Percentiles rank a stretch among this genome's conserved stretches.
These are phyloP conservation scores for Stemphylium beticola DNA, from an alignment of 2,329 filamentous ascomycete species.

Conservation along the genomic window DNA sequence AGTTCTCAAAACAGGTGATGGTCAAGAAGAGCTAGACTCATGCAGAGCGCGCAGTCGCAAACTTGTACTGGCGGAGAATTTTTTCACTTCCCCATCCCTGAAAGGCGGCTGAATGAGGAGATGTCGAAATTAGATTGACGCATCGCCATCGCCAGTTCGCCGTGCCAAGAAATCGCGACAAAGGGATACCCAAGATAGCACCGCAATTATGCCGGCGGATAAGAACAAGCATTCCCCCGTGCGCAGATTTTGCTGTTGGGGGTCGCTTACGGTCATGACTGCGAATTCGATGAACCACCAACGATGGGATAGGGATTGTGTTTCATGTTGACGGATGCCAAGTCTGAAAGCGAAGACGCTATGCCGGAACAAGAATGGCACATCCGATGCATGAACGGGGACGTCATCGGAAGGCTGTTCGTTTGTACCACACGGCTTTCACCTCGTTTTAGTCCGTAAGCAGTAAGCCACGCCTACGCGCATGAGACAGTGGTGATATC, in stretches of 20 bases:
- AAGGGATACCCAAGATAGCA: neutral
- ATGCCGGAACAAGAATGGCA: neutral
- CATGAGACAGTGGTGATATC: no score
- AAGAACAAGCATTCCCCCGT: constrained; percentile 3
- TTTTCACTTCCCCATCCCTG: neutral
- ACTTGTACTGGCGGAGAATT: constrained; percentile 16
- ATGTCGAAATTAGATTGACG: constrained; percentile 7
- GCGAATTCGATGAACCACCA: neutral
- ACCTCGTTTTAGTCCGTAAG: no score
- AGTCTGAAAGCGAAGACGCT: neutral
- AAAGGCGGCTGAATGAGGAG: neutral
- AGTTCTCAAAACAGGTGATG: neutral
- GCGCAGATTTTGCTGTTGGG: constrained; percentile 3
- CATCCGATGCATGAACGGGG: neutral
- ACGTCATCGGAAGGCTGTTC: no score
- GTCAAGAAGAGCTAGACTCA: neutral
- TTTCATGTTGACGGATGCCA: neutral
- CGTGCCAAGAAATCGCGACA: neutral
- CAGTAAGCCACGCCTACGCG: no score
- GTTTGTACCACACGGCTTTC: no score
- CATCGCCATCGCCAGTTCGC: neutral
- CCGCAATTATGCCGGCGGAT: constrained; percentile 8
- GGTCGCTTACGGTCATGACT: neutral
- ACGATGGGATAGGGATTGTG: constrained; percentile 1
- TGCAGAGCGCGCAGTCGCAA: neutral